Evolutionary conservation across 129 eudicot species (phyloP).

Genomic region (Daucus carota): DH1_v3.0 NC_030385.2:30815501-30816000

Average conservation of each 20-base stretch:
- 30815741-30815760: neutral
- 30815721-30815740: neutral
- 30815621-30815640: neutral
- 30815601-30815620: neutral
- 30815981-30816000: no score
- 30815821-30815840: conserved; percentile 52
- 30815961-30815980: no score
- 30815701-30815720: neutral
- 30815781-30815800: neutral
- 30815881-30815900: no score
- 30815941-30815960: no score
- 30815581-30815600: neutral
- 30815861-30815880: no score
- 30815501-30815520: conserved; percentile 12
- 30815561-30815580: neutral
- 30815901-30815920: no score
- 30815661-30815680: neutral
- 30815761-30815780: neutral
- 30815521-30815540: conserved; percentile 25
- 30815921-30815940: no score
- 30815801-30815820: neutral
- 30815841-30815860: no score
- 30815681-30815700: neutral
- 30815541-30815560: conserved; percentile 35
- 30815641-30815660: neutral